Conservation (phyloP, 2,329 filamentous ascomycete species). For the Hypoxylon sp. region DNA sequence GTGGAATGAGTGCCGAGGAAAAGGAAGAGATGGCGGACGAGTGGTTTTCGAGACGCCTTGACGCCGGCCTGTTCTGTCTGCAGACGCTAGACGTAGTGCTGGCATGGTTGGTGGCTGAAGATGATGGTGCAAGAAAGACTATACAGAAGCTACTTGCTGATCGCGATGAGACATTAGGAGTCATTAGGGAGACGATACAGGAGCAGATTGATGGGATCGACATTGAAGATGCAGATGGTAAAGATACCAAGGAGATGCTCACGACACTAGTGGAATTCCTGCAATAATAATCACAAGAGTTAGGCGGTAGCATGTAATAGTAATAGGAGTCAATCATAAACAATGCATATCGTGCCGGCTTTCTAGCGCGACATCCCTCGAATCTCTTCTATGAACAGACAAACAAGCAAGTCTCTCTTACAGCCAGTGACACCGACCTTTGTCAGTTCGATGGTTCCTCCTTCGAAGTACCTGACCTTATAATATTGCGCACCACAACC, state of each 20-base stretch:
- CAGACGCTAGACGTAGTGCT: constrained; percentile 88
- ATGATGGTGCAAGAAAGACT: constrained; percentile 78
- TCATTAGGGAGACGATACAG: constrained; percentile 77
- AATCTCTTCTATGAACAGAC: constrained; percentile 38
- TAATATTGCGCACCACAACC: constrained; percentile 14
- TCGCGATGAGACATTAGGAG: constrained; percentile 73
- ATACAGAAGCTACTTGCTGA: constrained; percentile 76
- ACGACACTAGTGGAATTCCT: constrained; percentile 67
- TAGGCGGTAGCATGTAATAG: constrained; percentile 14
- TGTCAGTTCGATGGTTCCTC: constrained; percentile 9
- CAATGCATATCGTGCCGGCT: constrained; percentile 40
- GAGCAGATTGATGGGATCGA: constrained; percentile 68
- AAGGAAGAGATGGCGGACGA: constrained; percentile 75
- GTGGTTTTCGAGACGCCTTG: constrained; percentile 81
- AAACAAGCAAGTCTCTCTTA: constrained; percentile 2
- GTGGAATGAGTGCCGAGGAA: constrained; percentile 69
- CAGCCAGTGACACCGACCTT: constrained; percentile 16
- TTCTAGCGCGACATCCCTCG: constrained; percentile 22
- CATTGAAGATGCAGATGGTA: constrained; percentile 68
- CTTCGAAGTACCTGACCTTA: constrained; percentile 6
- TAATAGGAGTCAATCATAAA: constrained; percentile 39
- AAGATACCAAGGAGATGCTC: constrained; percentile 71
- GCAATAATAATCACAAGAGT: constrained; percentile 43
- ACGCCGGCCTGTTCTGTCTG: constrained; percentile 86
- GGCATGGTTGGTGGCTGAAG: constrained; percentile 93